A percentile compares a stretch with the other conserved stretches of the same genome.
These are phyloP conservation scores for Leptoxyphium fumago DNA, from an alignment of 2,329 filamentous ascomycete species.

Conservation along the genomic window DNA sequence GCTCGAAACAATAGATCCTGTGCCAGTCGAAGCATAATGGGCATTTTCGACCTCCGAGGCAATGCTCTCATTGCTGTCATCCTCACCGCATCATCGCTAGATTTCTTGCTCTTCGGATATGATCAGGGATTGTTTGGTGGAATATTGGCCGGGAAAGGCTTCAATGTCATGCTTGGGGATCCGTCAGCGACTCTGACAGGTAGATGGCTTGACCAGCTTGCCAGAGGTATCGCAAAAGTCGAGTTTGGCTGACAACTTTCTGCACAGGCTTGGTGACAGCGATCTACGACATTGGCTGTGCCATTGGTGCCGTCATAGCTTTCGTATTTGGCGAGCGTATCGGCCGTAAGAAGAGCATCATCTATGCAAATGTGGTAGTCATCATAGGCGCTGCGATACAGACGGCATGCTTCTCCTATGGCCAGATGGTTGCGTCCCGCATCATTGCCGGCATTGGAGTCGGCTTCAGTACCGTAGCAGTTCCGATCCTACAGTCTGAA, in stretches of 20 bases:
- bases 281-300: slow-evolving; percentile 16
- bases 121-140: slow-evolving; percentile 18
- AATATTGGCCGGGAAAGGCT: slow-evolving; percentile 14
- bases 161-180: slow-evolving; percentile 15
- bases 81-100: slow-evolving; percentile 13
- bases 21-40: not conserved
- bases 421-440: slow-evolving; percentile 12
- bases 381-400: slow-evolving; percentile 14
- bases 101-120: slow-evolving; percentile 16
- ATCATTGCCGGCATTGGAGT: slow-evolving; percentile 15
- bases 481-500: slow-evolving; percentile 17
- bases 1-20: too few species aligned
- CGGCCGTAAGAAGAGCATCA: slow-evolving; percentile 13
- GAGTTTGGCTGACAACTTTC: too few species aligned
- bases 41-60: slow-evolving; percentile 7
- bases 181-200: slow-evolving; percentile 11
- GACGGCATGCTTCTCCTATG: slow-evolving; percentile 12
- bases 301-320: slow-evolving; percentile 12
- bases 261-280: slow-evolving; percentile 11
- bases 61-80: slow-evolving; percentile 14
- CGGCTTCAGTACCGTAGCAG: slow-evolving; percentile 16
- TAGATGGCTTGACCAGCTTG: not conserved
- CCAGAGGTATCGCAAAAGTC: too few species aligned
- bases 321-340: slow-evolving; percentile 14
- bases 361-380: slow-evolving; percentile 13